Evolutionary conservation across 2,329 filamentous ascomycete genomes (phyloP).

Genomic region (Plenodomus biglobosus): DNA sequence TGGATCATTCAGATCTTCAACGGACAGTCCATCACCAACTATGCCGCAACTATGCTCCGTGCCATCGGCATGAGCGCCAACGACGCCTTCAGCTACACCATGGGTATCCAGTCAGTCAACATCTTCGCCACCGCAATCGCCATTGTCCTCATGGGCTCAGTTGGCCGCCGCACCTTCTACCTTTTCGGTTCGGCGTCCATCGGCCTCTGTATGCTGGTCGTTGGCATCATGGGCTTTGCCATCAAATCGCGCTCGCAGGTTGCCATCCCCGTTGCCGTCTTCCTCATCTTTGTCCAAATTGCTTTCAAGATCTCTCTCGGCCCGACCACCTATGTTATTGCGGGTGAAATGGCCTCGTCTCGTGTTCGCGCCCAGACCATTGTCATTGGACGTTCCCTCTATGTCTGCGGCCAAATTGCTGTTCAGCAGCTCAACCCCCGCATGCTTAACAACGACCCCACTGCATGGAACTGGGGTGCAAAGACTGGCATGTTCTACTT

Average conservation of each 20-base stretch:
- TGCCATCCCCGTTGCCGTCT: slow-evolving; percentile 16
- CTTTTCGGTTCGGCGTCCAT: slow-evolving; percentile 14
- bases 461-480: slow-evolving; percentile 14
- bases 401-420: slow-evolving; percentile 41
- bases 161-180: slow-evolving; percentile 63
- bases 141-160: slow-evolving; percentile 74
- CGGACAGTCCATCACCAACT: slow-evolving; percentile 11
- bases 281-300: slow-evolving; percentile 17
- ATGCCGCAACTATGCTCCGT: slow-evolving; percentile 46
- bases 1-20: slow-evolving; percentile 45
- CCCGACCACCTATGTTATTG: slow-evolving; percentile 82
- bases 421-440: slow-evolving; percentile 15
- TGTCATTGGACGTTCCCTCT: slow-evolving; percentile 62
- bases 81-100: slow-evolving; percentile 43
- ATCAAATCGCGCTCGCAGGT: slow-evolving; percentile 6
- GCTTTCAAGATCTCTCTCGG: slow-evolving; percentile 57
- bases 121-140: slow-evolving; percentile 76
- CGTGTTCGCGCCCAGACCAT: slow-evolving; percentile 85
- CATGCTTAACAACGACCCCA: slow-evolving; percentile 14
- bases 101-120: slow-evolving; percentile 61
- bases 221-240: slow-evolving; percentile 17
- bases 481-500: slow-evolving; percentile 16
- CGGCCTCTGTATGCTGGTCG: slow-evolving; percentile 1
- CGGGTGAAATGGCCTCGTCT: slow-evolving; percentile 77
- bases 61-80: slow-evolving; percentile 42